phyloP scores from a whole-genome alignment of 73 alveolate genomes.

The Paramecium caudatum region DNA sequence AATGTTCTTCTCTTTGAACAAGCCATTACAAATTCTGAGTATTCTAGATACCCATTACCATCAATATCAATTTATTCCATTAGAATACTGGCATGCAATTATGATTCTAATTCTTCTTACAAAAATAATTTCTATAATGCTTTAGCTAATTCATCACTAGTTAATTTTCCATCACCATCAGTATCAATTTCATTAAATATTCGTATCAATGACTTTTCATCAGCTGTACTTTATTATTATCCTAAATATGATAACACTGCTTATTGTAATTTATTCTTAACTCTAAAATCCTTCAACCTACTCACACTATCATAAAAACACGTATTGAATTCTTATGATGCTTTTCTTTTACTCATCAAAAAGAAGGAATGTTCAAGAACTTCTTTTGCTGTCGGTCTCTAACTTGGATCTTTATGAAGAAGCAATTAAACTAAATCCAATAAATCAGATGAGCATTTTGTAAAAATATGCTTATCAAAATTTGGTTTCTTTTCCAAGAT shows the following conservation, averaged over 20 bases:
- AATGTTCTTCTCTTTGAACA: conserved; percentile 1
- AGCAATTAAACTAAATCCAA: neutral
- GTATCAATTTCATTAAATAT: conserved; percentile 39
- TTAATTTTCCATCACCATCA: conserved; percentile 48
- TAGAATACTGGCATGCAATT: neutral
- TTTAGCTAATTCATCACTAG: conserved; percentile 49
- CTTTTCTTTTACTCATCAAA: neutral
- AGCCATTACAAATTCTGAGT: conserved; percentile 61
- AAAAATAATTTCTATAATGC: neutral
- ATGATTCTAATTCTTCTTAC: neutral
- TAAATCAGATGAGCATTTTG: neutral
- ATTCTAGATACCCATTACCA: conserved; percentile 34
- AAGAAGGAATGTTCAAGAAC: conserved; percentile 40
- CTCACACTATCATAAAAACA: conserved; percentile 7
- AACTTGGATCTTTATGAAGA: neutral
- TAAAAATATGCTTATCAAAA: neutral
- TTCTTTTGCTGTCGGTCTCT: conserved; percentile 18
- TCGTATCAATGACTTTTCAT: neutral
- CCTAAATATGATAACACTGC: neutral
- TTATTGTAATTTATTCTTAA: neutral
- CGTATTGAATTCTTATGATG: conserved; percentile 20
- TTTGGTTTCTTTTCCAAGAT: conserved; percentile 36
- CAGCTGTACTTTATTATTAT: neutral
- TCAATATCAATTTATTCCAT: conserved; percentile 40
- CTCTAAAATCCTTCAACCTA: conserved; percentile 21